These are phyloP conservation scores for Penicilliopsis zonata DNA, from an alignment of 495 filamentous ascomycete genomes.

Conservation along the genomic window DNA sequence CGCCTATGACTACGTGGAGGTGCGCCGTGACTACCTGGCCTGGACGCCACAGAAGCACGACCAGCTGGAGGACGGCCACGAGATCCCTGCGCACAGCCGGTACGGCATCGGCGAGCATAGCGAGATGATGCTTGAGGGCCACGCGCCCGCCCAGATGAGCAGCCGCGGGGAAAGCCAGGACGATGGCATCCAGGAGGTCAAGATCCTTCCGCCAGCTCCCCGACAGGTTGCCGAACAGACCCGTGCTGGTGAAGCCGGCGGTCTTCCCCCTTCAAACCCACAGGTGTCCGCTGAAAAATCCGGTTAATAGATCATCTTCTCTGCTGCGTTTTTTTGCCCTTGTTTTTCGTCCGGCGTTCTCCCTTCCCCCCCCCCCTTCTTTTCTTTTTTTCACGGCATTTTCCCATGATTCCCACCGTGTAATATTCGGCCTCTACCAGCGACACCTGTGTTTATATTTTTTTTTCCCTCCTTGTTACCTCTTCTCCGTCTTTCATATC, in stretches of 20 bases:
- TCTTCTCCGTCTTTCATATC: no score
- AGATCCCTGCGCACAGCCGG: conserved; percentile 54
- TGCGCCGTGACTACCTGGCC: conserved; percentile 90
- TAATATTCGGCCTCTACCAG: no score
- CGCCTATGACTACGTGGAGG: conserved; percentile 98
- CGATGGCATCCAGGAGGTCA: conserved; percentile 23
- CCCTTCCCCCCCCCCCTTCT: no score
- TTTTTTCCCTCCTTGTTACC: no score
- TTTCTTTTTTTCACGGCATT: background rate
- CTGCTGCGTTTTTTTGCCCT: no score
- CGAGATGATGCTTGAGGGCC: conserved; percentile 56
- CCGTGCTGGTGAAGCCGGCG: conserved; percentile 11
- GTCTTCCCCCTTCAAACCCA: conserved; percentile 6
- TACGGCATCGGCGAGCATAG: conserved; percentile 76
- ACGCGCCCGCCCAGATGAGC: conserved; percentile 35
- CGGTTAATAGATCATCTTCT: no score
- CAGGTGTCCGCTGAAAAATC: no score
- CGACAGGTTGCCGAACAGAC: conserved; percentile 23
- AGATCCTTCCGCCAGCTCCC: conserved; percentile 16
- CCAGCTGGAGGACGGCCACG: conserved; percentile 46
- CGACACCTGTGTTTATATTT: no score
- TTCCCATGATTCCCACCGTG: background rate
- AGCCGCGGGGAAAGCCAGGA: conserved; percentile 26
- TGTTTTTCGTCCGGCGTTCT: no score
- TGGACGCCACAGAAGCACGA: conserved; percentile 82